Percentiles rank a stretch among this genome's conserved stretches.
phyloP scores from a whole-genome alignment of 495 filamentous ascomycete species.

The Hypoxylon cercidicola region DNA sequence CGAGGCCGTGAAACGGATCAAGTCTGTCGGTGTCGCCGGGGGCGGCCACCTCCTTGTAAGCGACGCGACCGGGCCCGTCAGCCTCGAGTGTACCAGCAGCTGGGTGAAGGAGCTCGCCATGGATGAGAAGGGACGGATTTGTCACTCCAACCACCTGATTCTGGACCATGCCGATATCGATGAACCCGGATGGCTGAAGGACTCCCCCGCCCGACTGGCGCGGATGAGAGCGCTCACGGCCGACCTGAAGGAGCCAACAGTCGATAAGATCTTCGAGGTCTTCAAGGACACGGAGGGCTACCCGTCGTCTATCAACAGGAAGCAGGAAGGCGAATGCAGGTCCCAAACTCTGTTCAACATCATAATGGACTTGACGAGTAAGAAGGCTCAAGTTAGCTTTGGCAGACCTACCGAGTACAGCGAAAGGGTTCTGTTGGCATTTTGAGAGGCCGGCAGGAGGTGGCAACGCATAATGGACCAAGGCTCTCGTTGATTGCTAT shows the following conservation, averaged over 20 bases:
- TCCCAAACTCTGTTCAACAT: conserved; percentile 59
- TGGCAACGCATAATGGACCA: no score
- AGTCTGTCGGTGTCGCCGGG: conserved; percentile 66
- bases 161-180: conserved; percentile 48
- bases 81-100: conserved; percentile 67
- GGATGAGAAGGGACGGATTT: conserved; percentile 59
- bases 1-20: conserved; percentile 61
- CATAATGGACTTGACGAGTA: conserved; percentile 58
- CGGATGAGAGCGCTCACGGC: conserved; percentile 56
- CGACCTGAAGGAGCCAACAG: conserved; percentile 36
- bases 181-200: conserved; percentile 64
- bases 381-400: conserved; percentile 50
- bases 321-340: conserved; percentile 25
- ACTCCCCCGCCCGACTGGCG: conserved; percentile 61
- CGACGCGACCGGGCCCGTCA: conserved; percentile 62
- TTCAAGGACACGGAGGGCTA: conserved; percentile 41
- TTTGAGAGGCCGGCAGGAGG: no score
- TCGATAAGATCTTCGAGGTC: conserved; percentile 31
- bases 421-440: conserved; percentile 25
- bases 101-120: conserved; percentile 62
- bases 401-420: conserved; percentile 53
- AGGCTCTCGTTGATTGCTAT: no score
- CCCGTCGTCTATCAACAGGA: conserved; percentile 42
- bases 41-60: conserved; percentile 71
- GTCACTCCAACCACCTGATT: conserved; percentile 73